A percentile compares a stretch with the other conserved stretches of the same genome.
Evolutionary conservation across 2,329 filamentous ascomycete species (phyloP).

Genomic region (Xylaria digitata): DNA sequence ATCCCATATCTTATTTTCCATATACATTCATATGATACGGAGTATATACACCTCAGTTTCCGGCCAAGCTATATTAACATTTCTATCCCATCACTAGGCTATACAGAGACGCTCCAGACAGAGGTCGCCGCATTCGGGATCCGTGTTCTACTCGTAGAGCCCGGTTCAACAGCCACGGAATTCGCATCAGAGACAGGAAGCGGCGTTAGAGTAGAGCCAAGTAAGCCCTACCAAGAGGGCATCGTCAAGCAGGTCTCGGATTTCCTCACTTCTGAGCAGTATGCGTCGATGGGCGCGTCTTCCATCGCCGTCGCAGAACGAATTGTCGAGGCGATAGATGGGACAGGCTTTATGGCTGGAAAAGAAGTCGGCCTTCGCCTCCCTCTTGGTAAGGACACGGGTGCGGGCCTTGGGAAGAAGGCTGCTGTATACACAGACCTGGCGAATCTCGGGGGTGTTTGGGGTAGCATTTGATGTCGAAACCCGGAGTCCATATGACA

Average conservation of each 20-base stretch:
- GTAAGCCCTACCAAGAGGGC: slow-evolving; percentile 40
- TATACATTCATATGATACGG: not conserved
- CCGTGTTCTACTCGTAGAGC: slow-evolving; percentile 44
- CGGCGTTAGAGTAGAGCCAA: slow-evolving; percentile 34
- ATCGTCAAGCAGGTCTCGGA: slow-evolving; percentile 29
- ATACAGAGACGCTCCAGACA: slow-evolving; percentile 42
- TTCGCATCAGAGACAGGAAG: slow-evolving; percentile 36
- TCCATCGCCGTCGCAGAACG: slow-evolving; percentile 37
- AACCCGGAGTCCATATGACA: not conserved
- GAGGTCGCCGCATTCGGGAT: slow-evolving; percentile 45
- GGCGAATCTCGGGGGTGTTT: slow-evolving; percentile 24
- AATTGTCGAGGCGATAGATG: slow-evolving; percentile 45
- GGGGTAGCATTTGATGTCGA: slow-evolving; percentile 30
- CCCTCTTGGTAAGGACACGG: slow-evolving; percentile 34
- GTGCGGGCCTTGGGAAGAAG: slow-evolving; percentile 20
- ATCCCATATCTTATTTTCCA: not conserved
- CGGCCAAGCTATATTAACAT: slow-evolving; percentile 4
- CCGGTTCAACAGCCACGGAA: slow-evolving; percentile 41
- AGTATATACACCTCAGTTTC: not conserved
- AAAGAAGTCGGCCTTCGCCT: slow-evolving; percentile 37
- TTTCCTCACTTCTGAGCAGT: slow-evolving; percentile 14
- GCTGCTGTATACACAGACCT: slow-evolving; percentile 24
- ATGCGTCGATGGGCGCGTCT: slow-evolving; percentile 16
- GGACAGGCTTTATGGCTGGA: slow-evolving; percentile 41
- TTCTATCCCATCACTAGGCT: slow-evolving; percentile 29